A percentile compares a stretch with the other conserved stretches of the same genome.
These are phyloP conservation scores for Lachancea fermentati DNA, from an alignment of 805 yeast genomes.

Conservation along the genomic window DNA sequence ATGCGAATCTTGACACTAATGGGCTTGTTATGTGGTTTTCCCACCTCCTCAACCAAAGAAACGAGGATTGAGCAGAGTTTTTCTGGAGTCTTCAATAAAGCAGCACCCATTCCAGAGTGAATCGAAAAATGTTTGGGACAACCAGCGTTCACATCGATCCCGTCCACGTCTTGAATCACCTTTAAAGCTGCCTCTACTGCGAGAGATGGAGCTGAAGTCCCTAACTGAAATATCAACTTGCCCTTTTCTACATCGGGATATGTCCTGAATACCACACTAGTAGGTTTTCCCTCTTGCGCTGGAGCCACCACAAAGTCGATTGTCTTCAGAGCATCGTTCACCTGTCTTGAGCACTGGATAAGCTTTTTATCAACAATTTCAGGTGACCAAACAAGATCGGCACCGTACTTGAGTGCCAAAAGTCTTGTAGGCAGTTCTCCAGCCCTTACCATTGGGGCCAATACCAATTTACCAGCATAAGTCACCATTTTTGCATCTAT, in stretches of 20 bases:
- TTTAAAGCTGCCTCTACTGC: slow-evolving; percentile 85
- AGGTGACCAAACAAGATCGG: slow-evolving; percentile 94
- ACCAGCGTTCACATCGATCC: slow-evolving; percentile 91
- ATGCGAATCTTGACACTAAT: slow-evolving; percentile 88
- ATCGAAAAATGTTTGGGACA: slow-evolving; percentile 95
- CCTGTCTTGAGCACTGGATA: slow-evolving; percentile 58
- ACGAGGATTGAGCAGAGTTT: slow-evolving; percentile 61
- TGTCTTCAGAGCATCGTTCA: slow-evolving; percentile 51
- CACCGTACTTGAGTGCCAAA: slow-evolving; percentile 75
- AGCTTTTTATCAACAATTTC: slow-evolving; percentile 88
- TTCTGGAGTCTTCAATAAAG: slow-evolving; percentile 77
- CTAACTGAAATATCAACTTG: slow-evolving; percentile 80
- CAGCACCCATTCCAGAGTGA: slow-evolving; percentile 98
- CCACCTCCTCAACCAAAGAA: slow-evolving; percentile 71
- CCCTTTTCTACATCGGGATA: slow-evolving; percentile 55
- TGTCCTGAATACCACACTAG: slow-evolving; percentile 69
- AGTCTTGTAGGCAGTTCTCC: slow-evolving; percentile 91
- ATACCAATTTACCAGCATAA: slow-evolving; percentile 70
- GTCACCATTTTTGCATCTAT: slow-evolving; percentile 43
- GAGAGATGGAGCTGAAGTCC: slow-evolving; percentile 73
- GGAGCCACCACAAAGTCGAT: slow-evolving; percentile 47
- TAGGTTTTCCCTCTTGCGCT: slow-evolving; percentile 39
- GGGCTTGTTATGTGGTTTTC: slow-evolving; percentile 68
- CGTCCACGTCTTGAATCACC: slow-evolving; percentile 82
- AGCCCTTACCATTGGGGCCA: slow-evolving; percentile 96